Evolutionary conservation across 805 yeast genomes (phyloP).

Genomic region (Middelhovenomyces tepae): DNA sequence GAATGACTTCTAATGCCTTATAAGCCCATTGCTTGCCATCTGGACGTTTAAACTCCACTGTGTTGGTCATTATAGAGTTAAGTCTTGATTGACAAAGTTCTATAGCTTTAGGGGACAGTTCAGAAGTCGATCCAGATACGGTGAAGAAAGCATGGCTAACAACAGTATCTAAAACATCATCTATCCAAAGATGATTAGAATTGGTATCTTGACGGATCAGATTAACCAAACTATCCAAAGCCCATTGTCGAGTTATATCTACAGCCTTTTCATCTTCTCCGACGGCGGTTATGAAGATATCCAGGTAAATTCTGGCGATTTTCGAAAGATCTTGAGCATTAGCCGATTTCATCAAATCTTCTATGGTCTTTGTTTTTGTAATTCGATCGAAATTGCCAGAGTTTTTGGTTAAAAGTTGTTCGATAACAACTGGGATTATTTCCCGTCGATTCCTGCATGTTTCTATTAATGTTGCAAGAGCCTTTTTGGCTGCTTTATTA

Average conservation of each 20-base stretch:
- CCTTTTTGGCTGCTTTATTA: conserved; percentile 54
- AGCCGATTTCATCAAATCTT: conserved; percentile 30
- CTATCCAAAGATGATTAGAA: conserved; percentile 24
- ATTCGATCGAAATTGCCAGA: conserved; percentile 54
- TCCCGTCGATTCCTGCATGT: conserved; percentile 31
- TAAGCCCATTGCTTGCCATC: conserved; percentile 54
- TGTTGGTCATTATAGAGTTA: conserved; percentile 55
- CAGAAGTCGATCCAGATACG: background rate
- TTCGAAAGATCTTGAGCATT: conserved; percentile 11
- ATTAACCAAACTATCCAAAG: conserved; percentile 48
- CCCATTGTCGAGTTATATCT: conserved; percentile 43
- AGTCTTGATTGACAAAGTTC: conserved; percentile 36
- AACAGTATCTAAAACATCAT: conserved; percentile 32
- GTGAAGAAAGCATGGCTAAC: conserved; percentile 36
- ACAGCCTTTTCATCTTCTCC: conserved; percentile 18
- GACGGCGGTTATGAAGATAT: conserved; percentile 12
- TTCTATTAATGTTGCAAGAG: conserved; percentile 35
- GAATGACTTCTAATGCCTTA: conserved; percentile 36
- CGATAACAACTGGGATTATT: conserved; percentile 27
- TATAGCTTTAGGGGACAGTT: conserved; percentile 16
- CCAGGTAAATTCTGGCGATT: conserved; percentile 19
- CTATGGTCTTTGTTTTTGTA: conserved; percentile 63
- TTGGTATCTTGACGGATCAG: conserved; percentile 26
- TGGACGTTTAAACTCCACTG: conserved; percentile 37
- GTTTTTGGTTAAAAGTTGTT: conserved; percentile 38